Evolutionary conservation across 2,329 filamentous ascomycete species (phyloP), one percentile per base, ranked within the genome.

Genomic region (Endothia cerciana): DNA sequence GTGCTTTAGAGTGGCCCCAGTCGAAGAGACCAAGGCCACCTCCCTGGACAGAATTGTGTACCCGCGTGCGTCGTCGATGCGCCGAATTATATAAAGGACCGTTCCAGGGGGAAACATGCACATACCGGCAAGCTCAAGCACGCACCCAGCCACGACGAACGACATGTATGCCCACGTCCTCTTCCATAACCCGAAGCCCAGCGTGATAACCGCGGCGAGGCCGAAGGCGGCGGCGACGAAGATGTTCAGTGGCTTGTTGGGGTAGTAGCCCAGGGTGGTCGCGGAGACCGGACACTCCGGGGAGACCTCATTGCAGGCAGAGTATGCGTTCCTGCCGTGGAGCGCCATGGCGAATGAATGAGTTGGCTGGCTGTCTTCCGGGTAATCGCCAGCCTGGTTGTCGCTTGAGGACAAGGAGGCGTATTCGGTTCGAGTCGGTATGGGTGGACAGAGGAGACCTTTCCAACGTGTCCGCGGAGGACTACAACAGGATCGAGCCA

Each of bases 221-320:
- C 77, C 83, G 66, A 86, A 88, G 25, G 77, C 78, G 61, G 80
- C 74, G 51, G 81, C 76, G 73, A 86, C 85, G 72, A 88, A 83
- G 70, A 81, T 77, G 73, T 87, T 86, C 69, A 85, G 81, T 58
- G 82, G 81, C n/a, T 81, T 72, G 70, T 84, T 86, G 7, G 86
- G 86, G 41, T 80, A 79, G 75, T 88, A 88, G 58, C 85, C 85
- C 41, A 85, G 76, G 15, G 85, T 83, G 2, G 85, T 87, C 38
- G 75, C 77, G 49, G 76, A 66, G 69, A 87, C 83, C n/a, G 84
- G 83, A 69, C 85, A 87, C 47, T 70, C 64, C 2, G 72, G 65
- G 10, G 77, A 77, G 67, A 86, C 75, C 19, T 77, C 72, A 6
- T 70, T 76, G 70, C 80, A 83, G 22, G 71, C 65, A 59, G 72